Conservation (phyloP, 768 basidiomycete species). For the Amanita phalloides region DNA sequence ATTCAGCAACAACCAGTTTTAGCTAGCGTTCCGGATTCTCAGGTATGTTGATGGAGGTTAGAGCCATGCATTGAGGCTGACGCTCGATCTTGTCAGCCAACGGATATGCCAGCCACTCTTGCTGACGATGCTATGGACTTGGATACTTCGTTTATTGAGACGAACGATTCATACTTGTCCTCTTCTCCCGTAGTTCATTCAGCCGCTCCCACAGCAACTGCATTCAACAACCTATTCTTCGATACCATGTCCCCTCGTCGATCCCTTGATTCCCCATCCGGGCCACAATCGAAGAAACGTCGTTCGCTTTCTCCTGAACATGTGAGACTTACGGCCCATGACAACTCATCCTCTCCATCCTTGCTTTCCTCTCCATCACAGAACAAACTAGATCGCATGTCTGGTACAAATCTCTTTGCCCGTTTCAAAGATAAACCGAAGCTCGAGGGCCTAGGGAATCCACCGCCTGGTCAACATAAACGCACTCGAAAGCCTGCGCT, state of each 20-base stretch:
- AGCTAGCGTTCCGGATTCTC: conserved; percentile 14
- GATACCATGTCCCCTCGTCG: conserved; percentile 40
- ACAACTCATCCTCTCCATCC: conserved; percentile 37
- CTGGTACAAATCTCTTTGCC: conserved; percentile 21
- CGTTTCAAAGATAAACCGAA: conserved; percentile 29
- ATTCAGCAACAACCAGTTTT: conserved; percentile 18
- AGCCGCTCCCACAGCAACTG: conserved; percentile 38
- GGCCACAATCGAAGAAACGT: conserved; percentile 38
- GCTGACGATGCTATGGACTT: conserved; percentile 73
- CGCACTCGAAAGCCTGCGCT: conserved; percentile 57
- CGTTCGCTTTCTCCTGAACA: conserved; percentile 50
- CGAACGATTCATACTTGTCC: conserved; percentile 15
- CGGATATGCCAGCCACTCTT: conserved; percentile 30
- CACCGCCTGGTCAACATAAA: conserved; percentile 41
- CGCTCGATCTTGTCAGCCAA: conserved; percentile 19
- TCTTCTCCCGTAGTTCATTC: conserved; percentile 32
- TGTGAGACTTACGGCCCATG: conserved; percentile 24
- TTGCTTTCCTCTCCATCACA: conserved; percentile 40
- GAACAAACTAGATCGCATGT: conserved; percentile 35
- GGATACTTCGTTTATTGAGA: conserved; percentile 41
- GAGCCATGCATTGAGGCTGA: not conserved
- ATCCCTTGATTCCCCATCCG: conserved; percentile 33
- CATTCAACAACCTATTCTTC: conserved; percentile 54
- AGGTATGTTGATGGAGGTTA: conserved; percentile 15
- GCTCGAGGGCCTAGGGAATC: conserved; percentile 41